Evolutionary conservation across 352 stramenopile genomes (phyloP).

Genomic region (Phytophthora syringae): DNA sequence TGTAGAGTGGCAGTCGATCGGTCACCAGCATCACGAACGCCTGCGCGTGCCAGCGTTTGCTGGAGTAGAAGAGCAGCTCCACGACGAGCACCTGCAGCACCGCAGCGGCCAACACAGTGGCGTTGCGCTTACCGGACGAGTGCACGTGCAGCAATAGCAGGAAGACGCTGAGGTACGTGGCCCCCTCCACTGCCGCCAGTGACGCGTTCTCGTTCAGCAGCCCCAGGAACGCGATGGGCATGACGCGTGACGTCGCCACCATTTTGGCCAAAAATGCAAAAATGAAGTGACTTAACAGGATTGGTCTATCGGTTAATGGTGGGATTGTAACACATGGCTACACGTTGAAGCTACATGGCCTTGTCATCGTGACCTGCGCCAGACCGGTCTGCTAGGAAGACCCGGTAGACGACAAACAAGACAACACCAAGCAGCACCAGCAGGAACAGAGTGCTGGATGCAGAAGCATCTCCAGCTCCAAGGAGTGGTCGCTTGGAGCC

Average conservation of each 20-base stretch:
- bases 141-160: slow-evolving; percentile 79
- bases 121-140: slow-evolving; percentile 79
- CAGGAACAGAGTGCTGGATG: slow-evolving; percentile 45
- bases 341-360: slow-evolving; percentile 34
- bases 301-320: slow-evolving; percentile 26
- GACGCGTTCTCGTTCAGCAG: slow-evolving; percentile 84
- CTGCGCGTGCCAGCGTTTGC: slow-evolving; percentile 75
- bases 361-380: slow-evolving; percentile 28
- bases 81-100: slow-evolving; percentile 60
- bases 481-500: slow-evolving; percentile 29
- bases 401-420: slow-evolving; percentile 49
- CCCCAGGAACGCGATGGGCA: slow-evolving; percentile 69
- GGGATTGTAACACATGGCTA: slow-evolving; percentile 23
- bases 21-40: slow-evolving; percentile 72
- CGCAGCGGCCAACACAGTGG: slow-evolving; percentile 60
- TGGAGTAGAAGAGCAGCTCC: slow-evolving; percentile 70
- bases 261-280: slow-evolving; percentile 25
- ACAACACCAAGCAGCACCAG: slow-evolving; percentile 53
- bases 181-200: slow-evolving; percentile 67
- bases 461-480: slow-evolving; percentile 38
- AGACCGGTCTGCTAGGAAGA: slow-evolving; percentile 27
- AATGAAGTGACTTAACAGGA: slow-evolving; percentile 13
- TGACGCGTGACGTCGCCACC: slow-evolving; percentile 51
- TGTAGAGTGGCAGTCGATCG: slow-evolving; percentile 64
- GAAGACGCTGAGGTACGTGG: slow-evolving; percentile 64